Percentiles rank a stretch among this genome's conserved stretches.
These are phyloP conservation scores for Beta vulgaris DNA, from an alignment of 148 eudicot species.

Conservation along the genomic window DNA sequence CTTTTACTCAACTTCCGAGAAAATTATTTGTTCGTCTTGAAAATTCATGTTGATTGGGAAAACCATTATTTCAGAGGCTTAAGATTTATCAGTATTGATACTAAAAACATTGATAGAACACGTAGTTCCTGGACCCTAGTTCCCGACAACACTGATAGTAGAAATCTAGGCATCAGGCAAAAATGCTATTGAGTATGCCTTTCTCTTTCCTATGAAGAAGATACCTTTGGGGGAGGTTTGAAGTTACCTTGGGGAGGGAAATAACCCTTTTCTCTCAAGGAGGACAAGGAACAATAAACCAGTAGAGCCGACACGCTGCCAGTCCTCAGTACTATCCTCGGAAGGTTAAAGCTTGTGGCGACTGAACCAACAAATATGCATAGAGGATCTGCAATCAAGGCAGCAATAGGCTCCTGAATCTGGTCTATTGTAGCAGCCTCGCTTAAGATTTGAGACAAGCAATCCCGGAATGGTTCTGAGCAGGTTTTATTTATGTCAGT, in stretches of 20 bases:
- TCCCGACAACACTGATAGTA: too few species aligned
- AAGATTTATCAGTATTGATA: too few species aligned
- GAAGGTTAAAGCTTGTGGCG: constrained; percentile 29
- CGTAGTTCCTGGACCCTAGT: too few species aligned
- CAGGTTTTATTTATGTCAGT: constrained; percentile 14
- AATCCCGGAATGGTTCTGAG: constrained; percentile 27
- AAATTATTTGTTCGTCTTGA: too few species aligned
- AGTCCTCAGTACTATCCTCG: constrained; percentile 35
- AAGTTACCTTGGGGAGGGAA: constrained; percentile 35
- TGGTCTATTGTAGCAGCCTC: not conserved
- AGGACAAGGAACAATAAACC: constrained; percentile 27
- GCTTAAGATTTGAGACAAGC: constrained; percentile 22
- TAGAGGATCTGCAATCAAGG: constrained; percentile 35
- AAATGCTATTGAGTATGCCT: too few species aligned
- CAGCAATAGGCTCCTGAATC: constrained; percentile 24
- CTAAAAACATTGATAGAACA: too few species aligned
- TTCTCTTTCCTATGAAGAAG: too few species aligned
- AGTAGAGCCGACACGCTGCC: constrained; percentile 28
- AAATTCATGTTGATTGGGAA: too few species aligned
- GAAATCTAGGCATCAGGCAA: too few species aligned
- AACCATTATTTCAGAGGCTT: too few species aligned
- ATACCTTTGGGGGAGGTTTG: too few species aligned
- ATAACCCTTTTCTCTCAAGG: constrained; percentile 31
- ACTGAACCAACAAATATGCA: constrained; percentile 22
- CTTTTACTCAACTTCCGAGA: too few species aligned